Percentiles rank a stretch among this genome's conserved stretches.
These are phyloP conservation scores for Linnemannia schmuckeri DNA, from an alignment of 192 early-diverging fungal genomes.

Conservation along the genomic window DNA sequence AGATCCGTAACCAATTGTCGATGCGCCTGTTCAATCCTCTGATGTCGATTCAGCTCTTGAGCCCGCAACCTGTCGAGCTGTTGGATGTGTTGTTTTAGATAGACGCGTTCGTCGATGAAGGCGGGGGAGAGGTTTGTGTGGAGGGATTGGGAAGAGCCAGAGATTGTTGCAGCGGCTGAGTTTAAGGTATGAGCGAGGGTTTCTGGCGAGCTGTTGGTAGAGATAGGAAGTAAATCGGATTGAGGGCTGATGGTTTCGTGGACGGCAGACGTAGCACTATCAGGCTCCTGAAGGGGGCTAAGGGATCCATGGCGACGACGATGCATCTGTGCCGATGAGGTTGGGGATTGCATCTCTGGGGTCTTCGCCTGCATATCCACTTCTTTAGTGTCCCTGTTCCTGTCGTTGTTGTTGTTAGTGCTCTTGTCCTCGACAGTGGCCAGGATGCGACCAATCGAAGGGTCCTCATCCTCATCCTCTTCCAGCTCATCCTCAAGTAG, in stretches of 20 bases:
- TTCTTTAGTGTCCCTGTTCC: background rate
- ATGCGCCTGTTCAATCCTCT: conserved; percentile 16
- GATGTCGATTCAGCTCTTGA: conserved; percentile 18
- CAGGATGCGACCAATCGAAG: background rate
- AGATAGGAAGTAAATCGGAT: background rate
- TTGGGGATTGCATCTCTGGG: background rate
- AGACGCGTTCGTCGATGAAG: conserved; percentile 40
- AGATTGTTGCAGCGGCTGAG: conserved; percentile 23
- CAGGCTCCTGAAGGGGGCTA: background rate
- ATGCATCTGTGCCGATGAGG: background rate
- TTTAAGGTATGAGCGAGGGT: background rate
- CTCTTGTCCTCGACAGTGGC: background rate
- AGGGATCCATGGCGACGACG: background rate
- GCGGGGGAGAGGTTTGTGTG: conserved; percentile 16
- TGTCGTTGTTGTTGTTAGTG: background rate
- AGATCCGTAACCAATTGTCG: conserved; percentile 23
- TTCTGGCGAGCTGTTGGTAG: background rate
- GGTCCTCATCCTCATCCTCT: background rate
- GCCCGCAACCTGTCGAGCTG: conserved; percentile 19
- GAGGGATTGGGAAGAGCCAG: conserved; percentile 39
- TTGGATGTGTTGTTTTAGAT: conserved; percentile 43
- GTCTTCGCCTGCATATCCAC: background rate
- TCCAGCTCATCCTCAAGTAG: too few relatives aligned
- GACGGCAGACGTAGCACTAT: background rate
- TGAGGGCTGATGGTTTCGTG: background rate